Percentiles rank a stretch among this genome's conserved stretches.
Evolutionary conservation across 495 filamentous ascomycete genomes (phyloP).

Genomic region (Penicillium odoratum): DNA sequence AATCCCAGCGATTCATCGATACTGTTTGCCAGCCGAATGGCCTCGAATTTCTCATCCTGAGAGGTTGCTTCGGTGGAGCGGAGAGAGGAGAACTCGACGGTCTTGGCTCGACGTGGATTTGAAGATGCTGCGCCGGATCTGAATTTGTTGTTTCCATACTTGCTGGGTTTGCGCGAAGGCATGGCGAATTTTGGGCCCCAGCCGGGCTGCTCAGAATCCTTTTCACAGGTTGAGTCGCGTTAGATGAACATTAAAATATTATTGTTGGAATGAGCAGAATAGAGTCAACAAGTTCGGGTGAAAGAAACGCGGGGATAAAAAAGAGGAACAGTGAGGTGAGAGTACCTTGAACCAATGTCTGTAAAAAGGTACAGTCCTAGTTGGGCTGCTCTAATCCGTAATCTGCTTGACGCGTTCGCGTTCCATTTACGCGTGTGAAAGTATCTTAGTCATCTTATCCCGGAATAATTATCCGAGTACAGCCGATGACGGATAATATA

Average conservation of each 20-base stretch:
- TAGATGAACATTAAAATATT: slow-evolving; percentile 29
- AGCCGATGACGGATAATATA: slow-evolving; percentile 17
- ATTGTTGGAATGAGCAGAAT: background rate
- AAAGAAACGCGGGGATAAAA: background rate
- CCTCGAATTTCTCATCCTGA: slow-evolving; percentile 82
- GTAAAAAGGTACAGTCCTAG: slow-evolving; percentile 19
- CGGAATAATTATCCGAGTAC: slow-evolving; percentile 36
- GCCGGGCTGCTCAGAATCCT: slow-evolving; percentile 24
- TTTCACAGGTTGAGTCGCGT: slow-evolving; percentile 11
- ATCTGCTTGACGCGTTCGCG: slow-evolving; percentile 40
- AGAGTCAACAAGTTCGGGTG: slow-evolving; percentile 4
- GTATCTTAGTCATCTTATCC: slow-evolving; percentile 11
- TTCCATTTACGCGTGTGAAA: slow-evolving; percentile 29
- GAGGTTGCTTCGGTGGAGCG: slow-evolving; percentile 80
- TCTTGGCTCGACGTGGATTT: slow-evolving; percentile 61
- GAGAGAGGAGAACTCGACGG: slow-evolving; percentile 73
- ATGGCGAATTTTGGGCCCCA: slow-evolving; percentile 43
- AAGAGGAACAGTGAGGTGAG: background rate
- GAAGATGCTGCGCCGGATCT: slow-evolving; percentile 50
- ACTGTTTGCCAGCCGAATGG: slow-evolving; percentile 74
- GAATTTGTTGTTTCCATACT: slow-evolving; percentile 56
- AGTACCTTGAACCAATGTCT: slow-evolving; percentile 15
- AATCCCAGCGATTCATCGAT: slow-evolving; percentile 97
- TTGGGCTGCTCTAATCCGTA: slow-evolving; percentile 23
- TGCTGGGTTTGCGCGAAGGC: slow-evolving; percentile 57